phyloP scores from a whole-genome alignment of 352 stramenopile genomes.

The Hyaloperonospora arabidopsidis region DNA sequence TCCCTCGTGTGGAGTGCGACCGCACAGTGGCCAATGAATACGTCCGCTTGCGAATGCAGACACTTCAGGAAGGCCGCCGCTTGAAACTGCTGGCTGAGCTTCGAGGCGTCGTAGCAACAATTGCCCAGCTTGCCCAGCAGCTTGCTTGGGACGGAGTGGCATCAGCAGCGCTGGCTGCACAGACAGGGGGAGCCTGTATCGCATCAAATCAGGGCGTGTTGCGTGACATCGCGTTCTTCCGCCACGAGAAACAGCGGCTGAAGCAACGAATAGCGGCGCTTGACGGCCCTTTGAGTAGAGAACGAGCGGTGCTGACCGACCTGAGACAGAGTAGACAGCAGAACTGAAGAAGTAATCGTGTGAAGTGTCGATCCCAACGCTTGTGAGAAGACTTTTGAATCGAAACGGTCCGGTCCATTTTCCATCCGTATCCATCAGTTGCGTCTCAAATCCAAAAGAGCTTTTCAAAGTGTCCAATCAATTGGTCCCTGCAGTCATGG shows the following conservation, averaged over 20 bases:
- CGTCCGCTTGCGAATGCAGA: constrained; percentile 22
- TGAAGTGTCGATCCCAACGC: too few relatives aligned
- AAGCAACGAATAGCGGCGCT: constrained; percentile 28
- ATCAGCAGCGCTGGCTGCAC: constrained; percentile 19
- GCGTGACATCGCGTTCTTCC: constrained; percentile 42
- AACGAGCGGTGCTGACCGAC: too few relatives aligned
- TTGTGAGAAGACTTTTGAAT: too few relatives aligned
- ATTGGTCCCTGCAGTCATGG: constrained; percentile 29
- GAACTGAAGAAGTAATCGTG: too few relatives aligned
- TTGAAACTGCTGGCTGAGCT: constrained; percentile 35
- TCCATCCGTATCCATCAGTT: too few relatives aligned
- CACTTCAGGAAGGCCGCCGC: constrained; percentile 27
- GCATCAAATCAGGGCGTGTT: constrained; percentile 29
- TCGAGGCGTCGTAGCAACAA: constrained; percentile 29
- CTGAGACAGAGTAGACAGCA: too few relatives aligned
- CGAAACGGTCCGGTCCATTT: too few relatives aligned
- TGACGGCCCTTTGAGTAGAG: constrained; percentile 1
- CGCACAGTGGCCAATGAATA: constrained; percentile 24
- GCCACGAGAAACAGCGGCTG: constrained; percentile 31
- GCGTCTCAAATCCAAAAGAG: too few relatives aligned
- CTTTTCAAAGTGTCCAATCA: too few relatives aligned
- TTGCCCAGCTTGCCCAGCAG: constrained; percentile 30
- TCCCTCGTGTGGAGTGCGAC: constrained; percentile 18
- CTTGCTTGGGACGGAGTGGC: constrained; percentile 33
- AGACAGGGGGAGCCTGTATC: constrained; percentile 12